Conservation (phyloP, 73 alveolate species). For the Halteria grandinella region DNA sequence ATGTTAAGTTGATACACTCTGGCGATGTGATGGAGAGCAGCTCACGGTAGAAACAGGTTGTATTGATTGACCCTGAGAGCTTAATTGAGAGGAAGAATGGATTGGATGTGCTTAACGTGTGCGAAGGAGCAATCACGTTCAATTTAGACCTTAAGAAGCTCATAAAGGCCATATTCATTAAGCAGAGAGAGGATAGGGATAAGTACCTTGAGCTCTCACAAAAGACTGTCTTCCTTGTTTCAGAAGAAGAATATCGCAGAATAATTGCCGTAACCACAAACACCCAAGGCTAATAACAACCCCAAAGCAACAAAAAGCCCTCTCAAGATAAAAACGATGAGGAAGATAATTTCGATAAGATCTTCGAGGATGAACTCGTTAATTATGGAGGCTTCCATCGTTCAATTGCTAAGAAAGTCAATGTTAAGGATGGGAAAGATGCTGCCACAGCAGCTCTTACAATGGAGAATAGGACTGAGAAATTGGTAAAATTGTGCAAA, state of each 20-base stretch:
- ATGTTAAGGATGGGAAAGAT: constrained; percentile 5
- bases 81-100: constrained; percentile 18
- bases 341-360: constrained; percentile 43
- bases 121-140: constrained; percentile 48
- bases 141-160: constrained; percentile 52
- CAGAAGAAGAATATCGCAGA: constrained; percentile 31
- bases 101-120: constrained; percentile 14
- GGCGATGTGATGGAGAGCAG: constrained; percentile 38
- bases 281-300: too few species aligned
- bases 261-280: too few species aligned
- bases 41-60: constrained; percentile 8
- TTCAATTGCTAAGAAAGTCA: constrained; percentile 22
- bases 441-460: too few species aligned
- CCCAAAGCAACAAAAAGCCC: too few species aligned
- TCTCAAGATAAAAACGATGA: neutral
- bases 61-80: constrained; percentile 47
- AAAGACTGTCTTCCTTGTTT: constrained; percentile 23
- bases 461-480: constrained; percentile 36
- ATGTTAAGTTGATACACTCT: constrained; percentile 23
- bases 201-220: constrained; percentile 29
- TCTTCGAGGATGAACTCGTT: constrained; percentile 42
- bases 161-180: constrained; percentile 19
- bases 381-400: constrained; percentile 54
- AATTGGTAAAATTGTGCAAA: constrained; percentile 4
- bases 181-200: constrained; percentile 50